Evolutionary conservation across 1,139 yeast species (phyloP).

Genomic region (Arxiozyma heterogenica): DNA sequence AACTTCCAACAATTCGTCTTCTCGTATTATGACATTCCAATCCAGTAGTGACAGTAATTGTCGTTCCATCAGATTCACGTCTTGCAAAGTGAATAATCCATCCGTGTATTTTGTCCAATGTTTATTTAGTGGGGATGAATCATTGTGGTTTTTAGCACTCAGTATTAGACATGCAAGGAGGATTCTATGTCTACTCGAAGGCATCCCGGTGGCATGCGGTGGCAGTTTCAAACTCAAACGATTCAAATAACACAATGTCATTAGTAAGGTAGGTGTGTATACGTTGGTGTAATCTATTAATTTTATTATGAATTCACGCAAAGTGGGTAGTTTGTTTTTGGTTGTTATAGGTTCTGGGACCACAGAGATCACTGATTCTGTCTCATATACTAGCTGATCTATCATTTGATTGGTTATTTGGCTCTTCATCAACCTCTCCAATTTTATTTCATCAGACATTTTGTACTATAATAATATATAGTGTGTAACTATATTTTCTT

Average conservation of each 20-base stretch:
- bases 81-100: slow-evolving; percentile 56
- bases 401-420: slow-evolving; percentile 27
- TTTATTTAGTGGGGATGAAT: slow-evolving; percentile 62
- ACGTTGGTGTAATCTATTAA: slow-evolving; percentile 65
- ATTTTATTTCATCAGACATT: slow-evolving; percentile 11
- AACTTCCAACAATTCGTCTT: slow-evolving; percentile 42
- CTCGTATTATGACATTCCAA: slow-evolving; percentile 57
- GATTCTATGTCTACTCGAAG: slow-evolving; percentile 70
- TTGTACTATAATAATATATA: background rate
- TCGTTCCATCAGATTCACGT: slow-evolving; percentile 73
- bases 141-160: slow-evolving; percentile 67
- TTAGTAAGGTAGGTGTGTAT: slow-evolving; percentile 66
- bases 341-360: background rate
- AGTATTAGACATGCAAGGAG: slow-evolving; percentile 63
- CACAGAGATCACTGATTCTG: slow-evolving; percentile 6
- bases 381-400: slow-evolving; percentile 18
- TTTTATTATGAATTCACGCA: slow-evolving; percentile 61
- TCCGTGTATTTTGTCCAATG: slow-evolving; percentile 77
- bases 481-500: background rate
- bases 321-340: slow-evolving; percentile 41
- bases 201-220: slow-evolving; percentile 60
- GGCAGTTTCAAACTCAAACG: slow-evolving; percentile 53
- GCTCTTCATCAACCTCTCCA: slow-evolving; percentile 21
- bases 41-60: slow-evolving; percentile 57
- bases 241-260: slow-evolving; percentile 58